Conservation (phyloP, 805 yeast genomes). For the Lipomyces orientalis region DNA sequence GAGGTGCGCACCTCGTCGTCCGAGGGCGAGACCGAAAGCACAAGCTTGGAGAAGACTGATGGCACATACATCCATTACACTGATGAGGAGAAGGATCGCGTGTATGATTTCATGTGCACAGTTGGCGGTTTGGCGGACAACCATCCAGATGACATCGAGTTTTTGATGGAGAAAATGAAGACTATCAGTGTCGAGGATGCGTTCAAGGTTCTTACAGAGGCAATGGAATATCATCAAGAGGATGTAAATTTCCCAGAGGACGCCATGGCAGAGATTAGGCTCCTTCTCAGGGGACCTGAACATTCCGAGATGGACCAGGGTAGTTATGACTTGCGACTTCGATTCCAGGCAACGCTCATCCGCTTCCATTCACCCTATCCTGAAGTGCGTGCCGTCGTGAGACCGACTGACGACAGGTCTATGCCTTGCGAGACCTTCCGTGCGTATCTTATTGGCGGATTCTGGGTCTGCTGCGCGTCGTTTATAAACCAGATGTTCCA, state of each 20-base stretch:
- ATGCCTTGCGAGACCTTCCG: slow-evolving; percentile 51
- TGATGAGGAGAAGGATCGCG: slow-evolving; percentile 8
- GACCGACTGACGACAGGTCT: slow-evolving; percentile 53
- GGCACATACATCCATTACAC: neutral
- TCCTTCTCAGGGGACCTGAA: slow-evolving; percentile 42
- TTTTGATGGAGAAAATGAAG: slow-evolving; percentile 17
- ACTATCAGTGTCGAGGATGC: slow-evolving; percentile 48
- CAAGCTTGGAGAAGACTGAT: too few species aligned
- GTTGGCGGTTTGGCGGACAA: slow-evolving; percentile 11
- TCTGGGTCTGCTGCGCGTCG: slow-evolving; percentile 12
- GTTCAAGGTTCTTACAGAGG: slow-evolving; percentile 49
- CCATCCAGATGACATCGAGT: slow-evolving; percentile 1
- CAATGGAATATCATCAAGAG: slow-evolving; percentile 50
- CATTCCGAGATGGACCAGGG: slow-evolving; percentile 27
- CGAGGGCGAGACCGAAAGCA: too few species aligned
- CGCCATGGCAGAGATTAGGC: slow-evolving; percentile 47
- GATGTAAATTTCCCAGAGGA: slow-evolving; percentile 55
- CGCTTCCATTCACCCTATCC: slow-evolving; percentile 47
- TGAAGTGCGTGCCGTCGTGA: slow-evolving; percentile 58
- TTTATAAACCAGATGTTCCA: slow-evolving; percentile 55
- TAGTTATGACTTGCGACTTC: slow-evolving; percentile 14
- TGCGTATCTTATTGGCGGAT: slow-evolving; percentile 16
- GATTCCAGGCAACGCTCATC: slow-evolving; percentile 24
- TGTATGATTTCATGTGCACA: slow-evolving; percentile 10
- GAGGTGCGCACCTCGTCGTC: neutral